Evolutionary conservation across 2,329 filamentous ascomycete genomes (phyloP).

Genomic region (Diaporthe sp.): DNA sequence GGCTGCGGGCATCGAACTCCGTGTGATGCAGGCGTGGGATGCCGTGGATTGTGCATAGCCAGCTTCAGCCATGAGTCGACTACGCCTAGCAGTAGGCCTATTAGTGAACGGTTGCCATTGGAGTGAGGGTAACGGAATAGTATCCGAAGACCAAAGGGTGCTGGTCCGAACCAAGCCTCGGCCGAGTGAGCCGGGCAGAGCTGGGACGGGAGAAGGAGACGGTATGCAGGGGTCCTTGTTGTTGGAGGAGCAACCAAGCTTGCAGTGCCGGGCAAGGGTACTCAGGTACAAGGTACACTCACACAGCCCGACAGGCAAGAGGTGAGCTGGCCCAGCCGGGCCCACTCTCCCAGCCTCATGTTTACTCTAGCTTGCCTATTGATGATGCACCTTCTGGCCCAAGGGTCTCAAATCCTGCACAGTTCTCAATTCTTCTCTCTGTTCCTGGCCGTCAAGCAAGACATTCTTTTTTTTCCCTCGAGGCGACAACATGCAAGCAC

Average conservation of each 20-base stretch:
- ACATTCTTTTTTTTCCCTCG: not conserved
- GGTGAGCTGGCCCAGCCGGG: slow-evolving; percentile 19
- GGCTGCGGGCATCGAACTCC: not conserved
- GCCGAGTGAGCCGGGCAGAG: slow-evolving; percentile 6
- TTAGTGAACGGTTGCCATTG: not conserved
- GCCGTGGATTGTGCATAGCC: slow-evolving; percentile 3
- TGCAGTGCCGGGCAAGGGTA: slow-evolving; percentile 22
- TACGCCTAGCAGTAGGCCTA: no score
- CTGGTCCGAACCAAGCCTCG: slow-evolving; percentile 8
- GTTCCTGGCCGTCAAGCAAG: slow-evolving; percentile 10
- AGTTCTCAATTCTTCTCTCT: slow-evolving; percentile 10
- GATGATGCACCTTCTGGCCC: slow-evolving; percentile 17
- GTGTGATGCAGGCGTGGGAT: slow-evolving; percentile 16
- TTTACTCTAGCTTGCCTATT: slow-evolving; percentile 19
- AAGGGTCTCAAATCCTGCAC: not conserved
- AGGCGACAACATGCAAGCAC: not conserved
- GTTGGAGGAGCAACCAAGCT: slow-evolving; percentile 14
- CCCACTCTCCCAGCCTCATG: slow-evolving; percentile 34
- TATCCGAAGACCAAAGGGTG: not conserved
- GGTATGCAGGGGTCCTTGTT: slow-evolving; percentile 2
- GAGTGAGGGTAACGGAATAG: not conserved
- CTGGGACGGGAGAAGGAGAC: not conserved
- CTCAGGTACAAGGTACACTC: not conserved
- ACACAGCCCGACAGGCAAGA: slow-evolving; percentile 2
- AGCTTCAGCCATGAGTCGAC: not conserved